A percentile compares a stretch with the other conserved stretches of the same genome.
These are phyloP conservation scores for Zychaea mexicana DNA, from an alignment of 371 early-diverging fungal species.

Conservation along the genomic window DNA sequence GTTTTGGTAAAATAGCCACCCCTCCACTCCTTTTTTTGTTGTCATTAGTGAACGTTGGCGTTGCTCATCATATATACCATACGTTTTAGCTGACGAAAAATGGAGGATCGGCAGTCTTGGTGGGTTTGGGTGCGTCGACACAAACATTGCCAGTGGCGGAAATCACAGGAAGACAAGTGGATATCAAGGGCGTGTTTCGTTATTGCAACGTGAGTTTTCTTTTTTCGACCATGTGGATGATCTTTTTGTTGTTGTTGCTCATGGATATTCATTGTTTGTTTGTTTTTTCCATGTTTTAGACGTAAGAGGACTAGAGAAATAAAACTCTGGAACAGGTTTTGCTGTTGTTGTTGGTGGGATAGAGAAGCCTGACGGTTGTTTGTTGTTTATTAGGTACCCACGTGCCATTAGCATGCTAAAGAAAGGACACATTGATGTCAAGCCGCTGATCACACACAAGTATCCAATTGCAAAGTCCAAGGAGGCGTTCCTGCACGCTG, in stretches of 20 bases:
- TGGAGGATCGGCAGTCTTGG: slow-evolving; percentile 44
- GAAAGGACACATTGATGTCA: slow-evolving; percentile 44
- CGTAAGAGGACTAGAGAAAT: background rate
- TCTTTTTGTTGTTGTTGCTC: background rate
- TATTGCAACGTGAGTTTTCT: slow-evolving; percentile 49
- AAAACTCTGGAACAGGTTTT: background rate
- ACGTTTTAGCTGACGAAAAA: slow-evolving; percentile 50
- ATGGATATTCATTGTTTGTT: background rate
- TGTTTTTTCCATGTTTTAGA: background rate
- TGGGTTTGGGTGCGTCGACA: slow-evolving; percentile 50
- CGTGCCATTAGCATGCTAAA: slow-evolving; percentile 47
- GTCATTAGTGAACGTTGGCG: background rate
- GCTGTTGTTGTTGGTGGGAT: background rate
- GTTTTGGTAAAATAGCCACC: slow-evolving; percentile 27
- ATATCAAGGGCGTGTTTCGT: slow-evolving; percentile 49
- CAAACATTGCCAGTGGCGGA: slow-evolving; percentile 48
- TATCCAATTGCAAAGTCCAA: slow-evolving; percentile 41
- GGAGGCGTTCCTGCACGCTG: slow-evolving; percentile 47
- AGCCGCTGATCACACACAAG: slow-evolving; percentile 46
- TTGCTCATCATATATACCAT: too few species aligned
- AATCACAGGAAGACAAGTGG: slow-evolving; percentile 43
- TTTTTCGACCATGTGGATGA: background rate
- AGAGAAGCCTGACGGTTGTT: background rate
- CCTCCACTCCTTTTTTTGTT: background rate
- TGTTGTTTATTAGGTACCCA: slow-evolving; percentile 32